Evolutionary conservation across 2,329 filamentous ascomycete species (phyloP), one percentile per base, ranked within the genome.

Genomic region (Elsinoe australis): DNA sequence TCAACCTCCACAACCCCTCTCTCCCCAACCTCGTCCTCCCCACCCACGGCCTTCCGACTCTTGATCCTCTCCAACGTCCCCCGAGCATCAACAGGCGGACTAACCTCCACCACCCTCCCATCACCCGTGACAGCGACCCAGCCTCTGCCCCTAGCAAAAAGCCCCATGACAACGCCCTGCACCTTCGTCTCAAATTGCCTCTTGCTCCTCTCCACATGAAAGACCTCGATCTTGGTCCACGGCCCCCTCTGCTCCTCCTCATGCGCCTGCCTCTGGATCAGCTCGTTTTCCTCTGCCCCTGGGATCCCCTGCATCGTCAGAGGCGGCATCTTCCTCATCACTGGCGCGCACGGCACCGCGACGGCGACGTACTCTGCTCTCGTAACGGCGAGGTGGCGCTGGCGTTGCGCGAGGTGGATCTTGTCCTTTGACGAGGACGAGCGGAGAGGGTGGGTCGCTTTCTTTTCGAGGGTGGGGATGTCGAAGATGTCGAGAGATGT

Each of bases 401-500:
- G 64, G 2, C 56, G 68, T 24, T 79, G 64, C 59, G 94, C 85
- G 44, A 85, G 75, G n/a, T 86, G 83, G 7, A 95, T 52, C 51
- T 39, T 56, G 52, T 45, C 58, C 51, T 52, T 64, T 28, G n/a
- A n/a, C n/a, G n/a, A n/a, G n/a, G 52, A 58, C 64, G n/a, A 64
- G 31, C 66, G 71, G 10, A 88, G 67, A 19, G 74, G 68, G 44
- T 84, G 71, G 41, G 78, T 79, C 59, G 83, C 87, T 28, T 78
- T 75, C 38, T 89, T 72, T 56, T 82, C 76, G 58, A 94, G 85
- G 44, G 80, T 74, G 5, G 96, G 85, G 8, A 94, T 75, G 63
- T 98, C 85, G 72, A 87, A 95, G 28, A 95, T 82, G 32, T 79
- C 73, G 6, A 95, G 72, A 21, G 79, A 76, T 34, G 83, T 74